phyloP scores from a whole-genome alignment of 2,329 filamentous ascomycete species.

The Ilyonectria mors-panacis region DNA sequence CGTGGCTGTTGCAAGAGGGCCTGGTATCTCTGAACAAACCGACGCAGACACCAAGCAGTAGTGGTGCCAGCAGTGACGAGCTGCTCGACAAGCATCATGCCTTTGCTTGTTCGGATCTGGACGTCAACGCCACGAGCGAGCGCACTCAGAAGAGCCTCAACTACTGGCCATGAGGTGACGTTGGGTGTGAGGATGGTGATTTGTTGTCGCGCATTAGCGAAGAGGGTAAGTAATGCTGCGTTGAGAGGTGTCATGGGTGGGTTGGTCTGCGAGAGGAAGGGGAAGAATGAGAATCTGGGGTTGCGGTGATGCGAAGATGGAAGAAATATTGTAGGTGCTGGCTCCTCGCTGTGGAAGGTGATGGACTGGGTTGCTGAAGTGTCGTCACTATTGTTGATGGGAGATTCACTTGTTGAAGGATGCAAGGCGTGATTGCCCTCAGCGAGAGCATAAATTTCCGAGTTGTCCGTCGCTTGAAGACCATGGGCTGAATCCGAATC shows the following conservation, averaged over 20 bases:
- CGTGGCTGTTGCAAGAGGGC: slow-evolving; percentile 41
- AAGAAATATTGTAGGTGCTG: slow-evolving; percentile 73
- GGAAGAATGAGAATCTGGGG: slow-evolving; percentile 73
- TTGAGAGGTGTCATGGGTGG: slow-evolving; percentile 79
- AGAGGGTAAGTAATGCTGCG: slow-evolving; percentile 71
- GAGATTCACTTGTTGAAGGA: slow-evolving; percentile 25
- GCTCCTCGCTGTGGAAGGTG: slow-evolving; percentile 38
- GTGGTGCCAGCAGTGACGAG: slow-evolving; percentile 84
- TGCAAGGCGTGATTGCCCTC: slow-evolving; percentile 8
- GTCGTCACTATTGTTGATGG: slow-evolving; percentile 28
- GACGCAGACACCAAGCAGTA: slow-evolving; percentile 74
- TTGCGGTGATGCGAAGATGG: slow-evolving; percentile 82
- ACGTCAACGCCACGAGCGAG: slow-evolving; percentile 78
- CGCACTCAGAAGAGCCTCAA: slow-evolving; percentile 73
- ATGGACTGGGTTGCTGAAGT: slow-evolving; percentile 51
- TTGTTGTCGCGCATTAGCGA: slow-evolving; percentile 68
- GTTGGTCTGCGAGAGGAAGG: slow-evolving; percentile 64
- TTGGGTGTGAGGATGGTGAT: slow-evolving; percentile 86
- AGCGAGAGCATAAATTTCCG: neutral
- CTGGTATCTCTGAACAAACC: slow-evolving; percentile 70
- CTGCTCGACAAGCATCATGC: slow-evolving; percentile 85
- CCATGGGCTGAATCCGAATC: slow-evolving; percentile 19
- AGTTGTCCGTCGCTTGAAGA: neutral
- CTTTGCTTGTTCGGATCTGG: slow-evolving; percentile 75
- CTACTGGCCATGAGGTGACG: slow-evolving; percentile 76